These are phyloP conservation scores for Aspergillus heteromorphus DNA, from an alignment of 495 filamentous ascomycete species.

Conservation along the genomic window DNA sequence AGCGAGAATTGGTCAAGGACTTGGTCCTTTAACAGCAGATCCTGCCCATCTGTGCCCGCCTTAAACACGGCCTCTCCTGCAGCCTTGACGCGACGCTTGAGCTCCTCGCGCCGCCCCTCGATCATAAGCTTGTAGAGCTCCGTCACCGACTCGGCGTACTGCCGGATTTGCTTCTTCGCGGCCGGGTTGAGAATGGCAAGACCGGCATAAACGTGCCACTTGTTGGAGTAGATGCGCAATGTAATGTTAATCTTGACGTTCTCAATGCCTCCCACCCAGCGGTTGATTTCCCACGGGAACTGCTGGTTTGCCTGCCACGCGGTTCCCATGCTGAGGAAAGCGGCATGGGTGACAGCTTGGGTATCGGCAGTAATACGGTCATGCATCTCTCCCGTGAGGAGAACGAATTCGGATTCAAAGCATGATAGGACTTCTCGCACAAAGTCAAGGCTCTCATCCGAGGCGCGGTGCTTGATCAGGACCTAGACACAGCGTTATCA, in stretches of 20 bases:
- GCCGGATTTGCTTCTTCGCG: slow-evolving; percentile 83
- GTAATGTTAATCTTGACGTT: slow-evolving; percentile 99
- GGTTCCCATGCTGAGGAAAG: slow-evolving; percentile 94
- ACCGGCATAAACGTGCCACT: slow-evolving; percentile 98
- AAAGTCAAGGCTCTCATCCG: slow-evolving; percentile 65
- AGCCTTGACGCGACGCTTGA: slow-evolving; percentile 69
- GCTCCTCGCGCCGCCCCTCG: slow-evolving; percentile 70
- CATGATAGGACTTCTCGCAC: slow-evolving; percentile 77
- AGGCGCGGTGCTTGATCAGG: slow-evolving; percentile 86
- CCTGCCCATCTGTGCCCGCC: slow-evolving; percentile 47
- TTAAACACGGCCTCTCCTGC: slow-evolving; percentile 79
- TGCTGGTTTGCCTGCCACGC: slow-evolving; percentile 91
- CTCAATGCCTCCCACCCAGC: slow-evolving; percentile 94
- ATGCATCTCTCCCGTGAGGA: slow-evolving; percentile 79
- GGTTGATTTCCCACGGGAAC: slow-evolving; percentile 91
- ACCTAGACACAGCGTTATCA: slow-evolving; percentile 45
- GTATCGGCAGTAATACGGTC: slow-evolving; percentile 98
- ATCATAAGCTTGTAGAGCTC: slow-evolving; percentile 97
- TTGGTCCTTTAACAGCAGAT: slow-evolving; percentile 72
- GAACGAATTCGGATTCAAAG: slow-evolving; percentile 75
- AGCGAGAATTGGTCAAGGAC: slow-evolving; percentile 85
- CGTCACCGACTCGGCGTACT: slow-evolving; percentile 89
- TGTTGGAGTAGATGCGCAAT: slow-evolving; percentile 92
- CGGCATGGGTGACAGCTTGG: slow-evolving; percentile 94
- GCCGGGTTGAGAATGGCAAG: slow-evolving; percentile 93